Base-by-base conservation (phyloP, 2,329 filamentous ascomycete species). In the Penicillium verrucosum region DNA sequence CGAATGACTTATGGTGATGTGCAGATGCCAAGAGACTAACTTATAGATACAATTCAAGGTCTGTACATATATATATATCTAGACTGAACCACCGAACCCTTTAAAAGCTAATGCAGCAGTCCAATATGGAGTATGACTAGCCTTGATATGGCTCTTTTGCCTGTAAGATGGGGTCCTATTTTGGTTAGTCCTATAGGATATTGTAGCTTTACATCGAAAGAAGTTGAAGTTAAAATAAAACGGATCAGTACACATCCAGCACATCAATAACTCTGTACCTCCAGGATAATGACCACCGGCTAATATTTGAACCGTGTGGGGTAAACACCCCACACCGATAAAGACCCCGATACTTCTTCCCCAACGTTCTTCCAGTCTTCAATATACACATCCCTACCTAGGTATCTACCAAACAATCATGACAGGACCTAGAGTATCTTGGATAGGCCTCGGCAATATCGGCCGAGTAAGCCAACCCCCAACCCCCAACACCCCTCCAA, bases 401-500 rank as follows among this genome's bases (percentile, higher is more conserved):
- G 18, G 18, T 18, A 27, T 43, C 0, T 12, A 29, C 30, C 8
- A 21, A 30, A 11, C 14, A 34, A 60, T 27, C 30, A 72, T 72
- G 69, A 60, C 69, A 27, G 69, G 65, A 54, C 62, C 65, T 62
- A 85, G 82, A 73, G 68, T 94, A 50, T 81, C 90, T 65, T 95
- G 86, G 85, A 85, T 95, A 53, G 91, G 92, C 56, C 82, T 96
- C 49, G 91, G 91, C 51, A 95, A 95, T 73, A 96, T 96, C 85
- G 92, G 90, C 63, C 82, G 87, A 69, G 89, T 89, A 78, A 78
- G 83, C 75, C 30, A 40, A 7, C 18, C 7, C n/a, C 44, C 34
- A 54, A 53, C 45, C 8, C 27, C 18, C 18, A 11, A 30, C 29
- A 1, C 1, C 27, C 5, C 53, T 4, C 14, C 30, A 40, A 11